Percentiles rank a stretch among this genome's conserved stretches.
These are phyloP conservation scores for Fusarium sp. DNA, from an alignment of 2,329 filamentous ascomycete species.

Conservation along the genomic window DNA sequence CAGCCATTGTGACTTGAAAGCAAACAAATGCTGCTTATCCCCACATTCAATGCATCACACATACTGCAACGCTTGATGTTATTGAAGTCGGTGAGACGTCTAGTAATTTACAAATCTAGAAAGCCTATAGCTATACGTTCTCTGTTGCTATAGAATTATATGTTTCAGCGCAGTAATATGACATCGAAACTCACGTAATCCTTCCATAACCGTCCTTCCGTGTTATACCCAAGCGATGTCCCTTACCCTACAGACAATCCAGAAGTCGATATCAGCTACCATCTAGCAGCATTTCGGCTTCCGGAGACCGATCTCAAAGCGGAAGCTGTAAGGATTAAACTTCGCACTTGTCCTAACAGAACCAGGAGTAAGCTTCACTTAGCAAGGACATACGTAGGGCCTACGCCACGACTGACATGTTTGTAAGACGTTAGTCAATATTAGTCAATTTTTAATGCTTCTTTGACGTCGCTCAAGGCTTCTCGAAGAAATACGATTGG, in stretches of 20 bases:
- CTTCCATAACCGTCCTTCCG: not conserved
- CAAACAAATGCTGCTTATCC: not conserved
- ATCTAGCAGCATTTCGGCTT: not conserved
- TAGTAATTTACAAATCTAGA: not conserved
- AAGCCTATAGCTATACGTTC: not conserved
- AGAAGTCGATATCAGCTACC: not conserved
- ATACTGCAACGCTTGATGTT: not conserved
- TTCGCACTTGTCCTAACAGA: conserved; percentile 10
- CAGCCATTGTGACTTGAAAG: not conserved
- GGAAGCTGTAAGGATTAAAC: conserved; percentile 12
- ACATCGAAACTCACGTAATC: not conserved
- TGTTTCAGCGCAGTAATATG: not conserved
- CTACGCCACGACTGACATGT: conserved; percentile 13
- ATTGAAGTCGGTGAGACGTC: not conserved
- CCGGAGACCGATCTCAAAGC: conserved; percentile 9
- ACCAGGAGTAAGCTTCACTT: not conserved
- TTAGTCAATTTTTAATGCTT: not conserved
- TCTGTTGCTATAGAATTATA: not conserved
- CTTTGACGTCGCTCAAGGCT: not conserved
- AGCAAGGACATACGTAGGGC: not conserved
- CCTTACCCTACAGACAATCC: conserved; percentile 7
- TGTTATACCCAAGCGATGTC: not conserved
- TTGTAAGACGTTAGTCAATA: conserved; percentile 13
- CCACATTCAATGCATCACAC: not conserved
- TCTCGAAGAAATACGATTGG: not conserved